Percentiles rank a stretch among this genome's conserved stretches.
Evolutionary conservation across 2,329 filamentous ascomycete genomes (phyloP).

Genomic region (Fusarium sp.): DNA sequence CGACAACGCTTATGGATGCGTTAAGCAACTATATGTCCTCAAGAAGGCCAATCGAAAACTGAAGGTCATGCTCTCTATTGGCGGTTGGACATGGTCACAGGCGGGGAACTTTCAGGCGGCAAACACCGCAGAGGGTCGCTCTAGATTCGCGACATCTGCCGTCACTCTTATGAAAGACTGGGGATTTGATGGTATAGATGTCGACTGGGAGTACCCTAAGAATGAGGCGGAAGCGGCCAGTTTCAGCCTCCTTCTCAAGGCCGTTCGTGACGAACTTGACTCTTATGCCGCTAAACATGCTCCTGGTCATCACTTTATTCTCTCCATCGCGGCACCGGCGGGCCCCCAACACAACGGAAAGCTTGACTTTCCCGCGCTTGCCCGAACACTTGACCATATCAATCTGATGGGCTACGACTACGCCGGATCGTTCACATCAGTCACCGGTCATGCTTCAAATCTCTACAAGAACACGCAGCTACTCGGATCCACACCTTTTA

Average conservation of each 20-base stretch:
- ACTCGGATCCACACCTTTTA: not conserved
- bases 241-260: not conserved
- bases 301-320: not conserved
- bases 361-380: not conserved
- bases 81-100: slow-evolving; percentile 1
- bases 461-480: not conserved
- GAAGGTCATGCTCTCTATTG: slow-evolving; percentile 6
- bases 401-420: slow-evolving; percentile 11
- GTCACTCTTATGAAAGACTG: slow-evolving; percentile 3
- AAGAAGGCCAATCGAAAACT: not conserved
- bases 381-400: not conserved
- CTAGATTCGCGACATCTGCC: not conserved
- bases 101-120: not conserved
- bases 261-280: not conserved
- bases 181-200: slow-evolving; percentile 4
- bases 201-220: slow-evolving; percentile 5
- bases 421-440: not conserved
- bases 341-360: not conserved
- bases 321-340: slow-evolving; percentile 2
- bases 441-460: slow-evolving; percentile 1
- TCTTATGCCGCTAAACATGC: not conserved
- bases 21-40: slow-evolving; percentile 7
- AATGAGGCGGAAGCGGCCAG: not conserved
- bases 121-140: not conserved
- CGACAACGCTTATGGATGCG: slow-evolving; percentile 4